Conservation (phyloP, 495 filamentous ascomycete species). For the Pyronema omphalodes region DNA sequence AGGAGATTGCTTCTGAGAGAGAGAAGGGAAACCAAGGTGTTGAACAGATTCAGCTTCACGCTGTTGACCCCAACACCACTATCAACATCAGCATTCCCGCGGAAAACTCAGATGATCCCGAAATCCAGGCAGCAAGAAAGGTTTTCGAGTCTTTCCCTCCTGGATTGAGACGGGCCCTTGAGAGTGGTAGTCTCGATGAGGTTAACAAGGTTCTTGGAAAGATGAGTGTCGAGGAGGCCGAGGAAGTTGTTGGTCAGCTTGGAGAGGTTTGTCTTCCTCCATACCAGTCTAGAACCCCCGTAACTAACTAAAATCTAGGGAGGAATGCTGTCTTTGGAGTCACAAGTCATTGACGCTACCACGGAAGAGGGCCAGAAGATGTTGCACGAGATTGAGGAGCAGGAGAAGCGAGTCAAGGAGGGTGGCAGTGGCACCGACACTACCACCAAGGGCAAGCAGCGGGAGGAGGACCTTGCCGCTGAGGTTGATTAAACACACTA, state of each 20-base stretch:
- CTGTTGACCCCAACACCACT: constrained; percentile 79
- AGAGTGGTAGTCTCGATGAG: constrained; percentile 70
- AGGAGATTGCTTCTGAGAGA: constrained; percentile 56
- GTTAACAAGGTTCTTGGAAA: constrained; percentile 91
- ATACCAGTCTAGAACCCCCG: neutral
- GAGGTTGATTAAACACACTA: neutral
- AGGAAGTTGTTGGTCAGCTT: constrained; percentile 69
- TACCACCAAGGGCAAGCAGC: neutral
- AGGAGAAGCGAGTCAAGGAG: constrained; percentile 23
- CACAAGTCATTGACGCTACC: constrained; percentile 86
- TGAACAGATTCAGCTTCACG: constrained; percentile 96
- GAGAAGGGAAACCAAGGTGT: constrained; percentile 43
- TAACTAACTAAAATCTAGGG: constrained; percentile 29
- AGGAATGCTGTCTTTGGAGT: constrained; percentile 78
- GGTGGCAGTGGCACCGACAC: constrained; percentile 1
- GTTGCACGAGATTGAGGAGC: constrained; percentile 59
- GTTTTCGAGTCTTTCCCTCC: constrained; percentile 73
- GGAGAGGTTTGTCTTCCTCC: constrained; percentile 42
- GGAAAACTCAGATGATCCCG: constrained; percentile 42
- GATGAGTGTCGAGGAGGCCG: constrained; percentile 84
- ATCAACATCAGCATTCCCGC: constrained; percentile 77
- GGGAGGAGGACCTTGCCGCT: neutral
- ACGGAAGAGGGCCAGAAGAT: constrained; percentile 73
- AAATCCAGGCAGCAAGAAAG: constrained; percentile 44
- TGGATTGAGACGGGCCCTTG: constrained; percentile 61